Conservation (phyloP, 768 basidiomycete genomes). For the Macrolepiota fuliginosa region DNA sequence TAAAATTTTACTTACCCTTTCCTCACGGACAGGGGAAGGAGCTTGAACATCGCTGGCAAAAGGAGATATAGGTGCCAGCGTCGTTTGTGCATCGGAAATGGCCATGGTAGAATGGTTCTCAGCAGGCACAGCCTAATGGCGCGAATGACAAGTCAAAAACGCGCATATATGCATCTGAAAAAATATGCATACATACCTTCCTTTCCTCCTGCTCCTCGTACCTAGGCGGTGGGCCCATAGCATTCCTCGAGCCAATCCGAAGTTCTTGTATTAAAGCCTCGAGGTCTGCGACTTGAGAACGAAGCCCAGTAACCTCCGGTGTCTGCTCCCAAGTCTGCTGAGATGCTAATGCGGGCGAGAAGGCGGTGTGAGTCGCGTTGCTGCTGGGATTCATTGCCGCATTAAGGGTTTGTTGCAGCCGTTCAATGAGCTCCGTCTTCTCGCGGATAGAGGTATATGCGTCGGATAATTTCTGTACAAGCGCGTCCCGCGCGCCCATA, state of each 20-base stretch:
- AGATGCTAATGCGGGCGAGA: neutral
- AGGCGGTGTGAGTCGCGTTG: neutral
- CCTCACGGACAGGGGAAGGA: neutral
- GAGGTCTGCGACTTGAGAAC: conserved; percentile 36
- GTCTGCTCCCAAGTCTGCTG: conserved; percentile 14
- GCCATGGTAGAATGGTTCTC: neutral
- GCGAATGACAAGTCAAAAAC: neutral
- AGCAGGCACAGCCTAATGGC: neutral
- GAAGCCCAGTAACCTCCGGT: conserved; percentile 26
- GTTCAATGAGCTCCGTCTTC: conserved; percentile 51
- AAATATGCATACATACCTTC: conserved; percentile 23
- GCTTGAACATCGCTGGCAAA: neutral
- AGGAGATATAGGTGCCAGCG: conserved; percentile 1
- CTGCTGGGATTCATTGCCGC: conserved; percentile 2
- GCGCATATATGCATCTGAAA: neutral
- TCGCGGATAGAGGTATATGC: conserved; percentile 61
- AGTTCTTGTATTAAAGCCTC: conserved; percentile 37
- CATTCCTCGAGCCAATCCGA: conserved; percentile 28
- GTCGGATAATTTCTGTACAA: conserved; percentile 53
- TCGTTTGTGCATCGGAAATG: conserved; percentile 18
- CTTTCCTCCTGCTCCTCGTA: conserved; percentile 30
- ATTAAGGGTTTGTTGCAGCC: conserved; percentile 41
- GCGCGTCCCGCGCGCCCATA: conserved; percentile 59
- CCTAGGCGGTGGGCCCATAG: conserved; percentile 30
- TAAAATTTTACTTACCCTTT: neutral